Evolutionary conservation across 2,329 filamentous ascomycete species (phyloP).

Genomic region (Ceratocystis albifundus): DNA sequence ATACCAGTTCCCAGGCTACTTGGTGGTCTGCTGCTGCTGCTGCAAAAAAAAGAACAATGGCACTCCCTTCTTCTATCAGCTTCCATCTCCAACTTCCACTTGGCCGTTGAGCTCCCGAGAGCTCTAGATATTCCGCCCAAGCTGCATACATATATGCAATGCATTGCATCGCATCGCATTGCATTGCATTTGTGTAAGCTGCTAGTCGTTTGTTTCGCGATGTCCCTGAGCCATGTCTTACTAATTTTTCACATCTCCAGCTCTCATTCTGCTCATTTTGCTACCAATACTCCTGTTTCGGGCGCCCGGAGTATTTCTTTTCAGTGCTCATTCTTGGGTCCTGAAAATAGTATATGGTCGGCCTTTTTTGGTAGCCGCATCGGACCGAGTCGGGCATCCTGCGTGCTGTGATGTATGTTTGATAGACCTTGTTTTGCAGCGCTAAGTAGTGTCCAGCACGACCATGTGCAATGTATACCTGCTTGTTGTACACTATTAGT

Average conservation of each 20-base stretch:
- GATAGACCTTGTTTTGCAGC: neutral
- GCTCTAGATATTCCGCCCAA: neutral
- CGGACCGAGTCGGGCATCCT: conserved; percentile 16
- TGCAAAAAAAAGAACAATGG: too few species aligned
- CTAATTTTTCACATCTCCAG: neutral
- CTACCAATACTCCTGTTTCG: neutral
- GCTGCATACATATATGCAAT: neutral
- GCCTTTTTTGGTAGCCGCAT: conserved; percentile 2
- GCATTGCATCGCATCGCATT: neutral
- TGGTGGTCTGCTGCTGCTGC: too few species aligned
- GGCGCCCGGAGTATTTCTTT: neutral
- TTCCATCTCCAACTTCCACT: too few species aligned
- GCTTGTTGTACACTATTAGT: neutral
- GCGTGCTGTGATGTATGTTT: neutral
- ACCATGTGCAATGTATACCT: neutral
- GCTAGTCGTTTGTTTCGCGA: neutral
- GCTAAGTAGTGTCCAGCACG: neutral
- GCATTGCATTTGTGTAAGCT: neutral
- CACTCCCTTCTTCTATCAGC: too few species aligned
- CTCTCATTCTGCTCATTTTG: neutral
- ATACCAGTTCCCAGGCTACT: too few species aligned
- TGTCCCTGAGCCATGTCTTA: conserved; percentile 10
- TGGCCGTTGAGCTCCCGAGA: too few species aligned
- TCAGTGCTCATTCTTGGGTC: neutral
- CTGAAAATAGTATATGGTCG: neutral